A percentile compares a stretch with the other conserved stretches of the same genome.
Evolutionary conservation across 2,329 filamentous ascomycete species (phyloP).

Genomic region (Trichoderma afroharzianum): DNA sequence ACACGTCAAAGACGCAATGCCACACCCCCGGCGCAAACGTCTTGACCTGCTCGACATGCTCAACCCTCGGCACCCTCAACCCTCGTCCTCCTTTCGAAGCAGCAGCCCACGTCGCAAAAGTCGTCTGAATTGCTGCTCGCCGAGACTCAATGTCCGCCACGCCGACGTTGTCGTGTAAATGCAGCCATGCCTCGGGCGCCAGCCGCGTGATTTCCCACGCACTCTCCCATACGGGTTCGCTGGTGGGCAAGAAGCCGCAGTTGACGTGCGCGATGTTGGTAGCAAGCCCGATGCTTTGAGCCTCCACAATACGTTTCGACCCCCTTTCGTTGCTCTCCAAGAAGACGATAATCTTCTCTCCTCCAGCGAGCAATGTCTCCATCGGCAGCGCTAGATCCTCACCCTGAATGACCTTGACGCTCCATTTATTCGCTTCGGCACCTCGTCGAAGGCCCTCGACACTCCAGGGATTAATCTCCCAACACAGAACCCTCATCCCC

Average conservation of each 20-base stretch:
- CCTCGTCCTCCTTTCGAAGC: constrained; percentile 18
- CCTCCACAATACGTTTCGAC: constrained; percentile 35
- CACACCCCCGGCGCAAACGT: constrained; percentile 66
- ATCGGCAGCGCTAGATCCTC: constrained; percentile 38
- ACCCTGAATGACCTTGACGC: constrained; percentile 49
- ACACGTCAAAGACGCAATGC: constrained; percentile 67
- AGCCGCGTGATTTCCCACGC: constrained; percentile 44
- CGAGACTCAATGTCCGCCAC: constrained; percentile 48
- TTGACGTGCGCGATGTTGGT: constrained; percentile 56
- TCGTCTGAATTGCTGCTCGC: constrained; percentile 44
- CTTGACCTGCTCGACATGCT: constrained; percentile 64
- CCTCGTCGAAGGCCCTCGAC: constrained; percentile 78
- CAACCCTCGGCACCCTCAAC: constrained; percentile 33
- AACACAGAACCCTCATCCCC: constrained; percentile 73
- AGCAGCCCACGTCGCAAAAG: constrained; percentile 40
- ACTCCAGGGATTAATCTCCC: constrained; percentile 88
- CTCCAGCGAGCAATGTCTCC: constrained; percentile 38
- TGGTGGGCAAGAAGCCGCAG: constrained; percentile 59
- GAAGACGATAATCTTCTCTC: constrained; percentile 62
- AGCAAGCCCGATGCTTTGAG: constrained; percentile 34
- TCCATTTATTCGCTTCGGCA: constrained; percentile 66
- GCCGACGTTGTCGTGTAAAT: constrained; percentile 65
- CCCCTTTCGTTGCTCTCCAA: constrained; percentile 64
- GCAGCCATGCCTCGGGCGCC: constrained; percentile 50
- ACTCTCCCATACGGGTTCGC: constrained; percentile 49